phyloP scores from a whole-genome alignment of 2,329 filamentous ascomycete species.

The Epicoccum nigrum region DNA sequence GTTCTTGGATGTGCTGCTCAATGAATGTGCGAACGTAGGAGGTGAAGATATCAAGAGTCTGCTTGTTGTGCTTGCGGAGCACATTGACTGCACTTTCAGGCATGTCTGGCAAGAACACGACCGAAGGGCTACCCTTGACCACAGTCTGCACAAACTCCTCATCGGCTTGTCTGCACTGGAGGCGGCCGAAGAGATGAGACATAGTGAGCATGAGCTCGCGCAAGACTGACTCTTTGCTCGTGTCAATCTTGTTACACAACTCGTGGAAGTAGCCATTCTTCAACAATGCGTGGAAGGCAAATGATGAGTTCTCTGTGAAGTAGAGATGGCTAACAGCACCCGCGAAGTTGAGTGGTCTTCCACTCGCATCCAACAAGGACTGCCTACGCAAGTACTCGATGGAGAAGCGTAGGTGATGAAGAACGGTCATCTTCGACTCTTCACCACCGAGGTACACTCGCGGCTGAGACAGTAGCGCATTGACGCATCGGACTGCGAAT shows the following conservation, averaged over 20 bases:
- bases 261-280: constrained; percentile 72
- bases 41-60: constrained; percentile 70
- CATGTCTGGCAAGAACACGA: constrained; percentile 69
- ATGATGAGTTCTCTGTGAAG: constrained; percentile 75
- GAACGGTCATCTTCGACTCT: constrained; percentile 69
- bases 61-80: constrained; percentile 66
- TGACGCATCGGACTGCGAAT: constrained; percentile 67
- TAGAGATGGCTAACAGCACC: constrained; percentile 74
- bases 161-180: constrained; percentile 56
- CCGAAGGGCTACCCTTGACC: constrained; percentile 64
- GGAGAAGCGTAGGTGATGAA: constrained; percentile 79
- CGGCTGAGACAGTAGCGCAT: constrained; percentile 72
- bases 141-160: constrained; percentile 55
- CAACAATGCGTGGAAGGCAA: constrained; percentile 77
- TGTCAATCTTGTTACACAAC: constrained; percentile 64
- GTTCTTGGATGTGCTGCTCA: constrained; percentile 63
- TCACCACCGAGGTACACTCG: constrained; percentile 73
- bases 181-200: constrained; percentile 72
- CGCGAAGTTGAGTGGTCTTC: constrained; percentile 74
- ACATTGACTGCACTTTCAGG: constrained; percentile 63
- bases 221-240: constrained; percentile 57
- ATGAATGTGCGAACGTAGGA: constrained; percentile 73
- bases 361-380: constrained; percentile 65
- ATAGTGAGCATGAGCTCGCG: constrained; percentile 71
- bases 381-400: constrained; percentile 79